Percentiles rank a stretch among this genome's conserved stretches.
Conservation (phyloP, 768 basidiomycete species). For the Serendipita indica region DNA sequence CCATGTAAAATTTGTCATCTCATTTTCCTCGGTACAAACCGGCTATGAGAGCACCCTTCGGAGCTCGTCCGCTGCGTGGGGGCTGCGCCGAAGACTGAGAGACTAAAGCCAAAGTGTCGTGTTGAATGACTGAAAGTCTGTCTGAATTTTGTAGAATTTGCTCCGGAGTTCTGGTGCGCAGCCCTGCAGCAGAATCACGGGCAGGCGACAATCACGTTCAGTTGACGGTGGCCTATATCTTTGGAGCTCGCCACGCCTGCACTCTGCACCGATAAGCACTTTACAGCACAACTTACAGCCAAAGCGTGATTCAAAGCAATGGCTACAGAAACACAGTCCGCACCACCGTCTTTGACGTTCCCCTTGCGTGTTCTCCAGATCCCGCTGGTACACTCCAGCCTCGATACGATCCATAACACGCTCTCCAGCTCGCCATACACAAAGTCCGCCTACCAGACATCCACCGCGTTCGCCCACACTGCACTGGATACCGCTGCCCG, state of each 20-base stretch:
- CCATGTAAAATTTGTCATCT: too few species aligned
- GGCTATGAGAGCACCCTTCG: too few species aligned
- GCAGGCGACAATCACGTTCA: slow-evolving; percentile 3
- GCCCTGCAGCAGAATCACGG: slow-evolving; percentile 8
- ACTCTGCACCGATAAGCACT: slow-evolving; percentile 1
- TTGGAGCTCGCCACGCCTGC: neutral
- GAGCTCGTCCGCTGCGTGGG: too few species aligned
- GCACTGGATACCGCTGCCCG: slow-evolving; percentile 31
- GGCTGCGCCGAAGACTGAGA: too few species aligned
- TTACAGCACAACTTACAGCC: neutral
- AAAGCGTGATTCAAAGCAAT: slow-evolving; percentile 18
- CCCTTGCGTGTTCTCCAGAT: slow-evolving; percentile 56
- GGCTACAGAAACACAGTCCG: slow-evolving; percentile 25
- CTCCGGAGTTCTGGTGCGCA: neutral
- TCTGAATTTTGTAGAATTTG: too few species aligned
- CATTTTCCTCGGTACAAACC: too few species aligned
- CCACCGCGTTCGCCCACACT: slow-evolving; percentile 42
- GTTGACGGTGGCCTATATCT: neutral
- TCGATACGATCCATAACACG: slow-evolving; percentile 43
- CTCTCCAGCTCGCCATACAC: slow-evolving; percentile 47
- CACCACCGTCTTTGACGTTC: slow-evolving; percentile 14
- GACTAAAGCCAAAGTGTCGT: too few species aligned
- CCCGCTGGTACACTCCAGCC: slow-evolving; percentile 51
- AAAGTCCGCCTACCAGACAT: slow-evolving; percentile 47
- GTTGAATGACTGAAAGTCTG: too few species aligned